Evolutionary conservation across 306 rosid genomes (phyloP).

Genomic region (Citrullus mucosospermus): DNA sequence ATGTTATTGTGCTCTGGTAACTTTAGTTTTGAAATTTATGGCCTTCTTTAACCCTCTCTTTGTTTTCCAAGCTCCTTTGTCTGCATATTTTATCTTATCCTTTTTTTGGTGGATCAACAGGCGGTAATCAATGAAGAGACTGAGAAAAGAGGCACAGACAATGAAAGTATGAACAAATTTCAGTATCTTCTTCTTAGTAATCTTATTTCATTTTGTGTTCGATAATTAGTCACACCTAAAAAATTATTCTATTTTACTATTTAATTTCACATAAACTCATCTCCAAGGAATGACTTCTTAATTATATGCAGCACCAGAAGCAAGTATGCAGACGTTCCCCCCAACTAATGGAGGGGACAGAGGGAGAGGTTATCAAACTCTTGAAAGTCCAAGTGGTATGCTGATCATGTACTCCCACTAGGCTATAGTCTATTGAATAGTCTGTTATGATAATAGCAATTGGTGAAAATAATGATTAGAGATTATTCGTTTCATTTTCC

Average conservation of each 20-base stretch:
- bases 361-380: conserved; percentile 64
- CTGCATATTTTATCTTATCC: background rate
- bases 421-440: background rate
- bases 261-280: background rate
- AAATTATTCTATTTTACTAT: background rate
- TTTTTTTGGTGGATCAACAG: conserved; percentile 20
- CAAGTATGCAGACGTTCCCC: conserved; percentile 75
- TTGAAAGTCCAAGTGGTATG: conserved; percentile 53
- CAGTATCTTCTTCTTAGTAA: background rate
- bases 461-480: background rate
- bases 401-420: background rate
- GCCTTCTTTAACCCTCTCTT: background rate
- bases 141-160: conserved; percentile 24
- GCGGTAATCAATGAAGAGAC: conserved; percentile 43
- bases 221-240: background rate
- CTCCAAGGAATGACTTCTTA: background rate
- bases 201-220: background rate
- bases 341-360: conserved; percentile 50
- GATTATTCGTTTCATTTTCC: background rate
- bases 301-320: conserved; percentile 40
- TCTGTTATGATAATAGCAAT: background rate
- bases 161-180: conserved; percentile 42
- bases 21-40: background rate
- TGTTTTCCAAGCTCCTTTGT: background rate
- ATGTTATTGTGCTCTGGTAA: background rate